Base-by-base conservation (phyloP, 139 green algal genomes). In the Limnomonas spitsbergensis region DNA sequence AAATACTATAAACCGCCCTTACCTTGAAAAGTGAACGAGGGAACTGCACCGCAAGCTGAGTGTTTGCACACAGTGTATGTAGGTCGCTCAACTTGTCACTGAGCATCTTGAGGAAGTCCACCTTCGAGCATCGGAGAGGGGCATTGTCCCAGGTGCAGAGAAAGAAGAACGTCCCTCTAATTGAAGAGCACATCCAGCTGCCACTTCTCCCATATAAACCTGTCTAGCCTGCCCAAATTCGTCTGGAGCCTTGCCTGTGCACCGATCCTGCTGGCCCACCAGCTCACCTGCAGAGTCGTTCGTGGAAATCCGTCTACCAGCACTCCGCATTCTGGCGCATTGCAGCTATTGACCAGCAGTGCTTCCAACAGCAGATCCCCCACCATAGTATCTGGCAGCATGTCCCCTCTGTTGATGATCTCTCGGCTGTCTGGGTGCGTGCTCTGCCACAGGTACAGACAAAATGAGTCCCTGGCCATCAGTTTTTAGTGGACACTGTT, bases 61-160 rank as follows among this genome's bases (percentile, higher is more conserved):
- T 83, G 80, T 90, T 83, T n/a, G 78, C 80, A 34, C 84, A 86
- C 1, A 75, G 38, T 27, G 77, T 68, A 73, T 92, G 86, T 72
- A 91, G 76, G 42, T 86, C 85, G 40, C 67, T 79, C 38, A 92
- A 72, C 84, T 94, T 95, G 87, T 98, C 94, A 81, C 93, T 90
- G 66, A 98, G 86, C 72, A 97, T 81, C 83, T 95, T 95, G 39
- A 97, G 72, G 81, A 95, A 93, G 80, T 97, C 93, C 0, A 94
- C 92, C 83, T 94, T n/a, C n/a, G n/a, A n/a, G n/a, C n/a, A n/a
- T n/a, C n/a, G n/a, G n/a, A n/a, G n/a, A n/a, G n/a, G n/a, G n/a
- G n/a, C n/a, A n/a, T n/a, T n/a, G n/a, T n/a, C n/a, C n/a, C n/a
- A n/a, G n/a, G n/a, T n/a, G n/a, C n/a, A n/a, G n/a, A n/a, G n/a